Evolutionary conservation across 1,284 basidiomycete genomes (phyloP).

Genomic region (Pulchroboletus neoregius): DNA sequence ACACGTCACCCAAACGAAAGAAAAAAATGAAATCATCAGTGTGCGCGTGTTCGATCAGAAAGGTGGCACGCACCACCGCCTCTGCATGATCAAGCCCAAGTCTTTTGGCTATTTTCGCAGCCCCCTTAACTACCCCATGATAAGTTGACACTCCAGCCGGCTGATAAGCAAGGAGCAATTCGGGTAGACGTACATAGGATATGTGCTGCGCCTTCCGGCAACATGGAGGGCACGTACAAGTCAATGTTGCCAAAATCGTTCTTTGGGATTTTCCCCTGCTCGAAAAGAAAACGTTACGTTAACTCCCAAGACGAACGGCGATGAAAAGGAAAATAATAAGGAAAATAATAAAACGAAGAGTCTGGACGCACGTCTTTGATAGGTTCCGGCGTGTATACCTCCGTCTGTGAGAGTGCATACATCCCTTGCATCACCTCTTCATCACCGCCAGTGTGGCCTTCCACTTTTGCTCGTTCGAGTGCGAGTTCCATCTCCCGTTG

Average conservation of each 20-base stretch:
- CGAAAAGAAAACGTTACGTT: conserved; percentile 8
- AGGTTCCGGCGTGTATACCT: conserved; percentile 74
- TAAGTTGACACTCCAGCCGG: conserved; percentile 4
- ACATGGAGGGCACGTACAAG: conserved; percentile 92
- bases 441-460: conserved; percentile 36
- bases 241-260: conserved; percentile 98
- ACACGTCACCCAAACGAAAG: neutral
- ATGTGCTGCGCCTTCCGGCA: conserved; percentile 84
- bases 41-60: conserved; percentile 12
- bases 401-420: conserved; percentile 86
- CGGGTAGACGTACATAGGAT: conserved; percentile 69
- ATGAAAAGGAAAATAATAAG: neutral
- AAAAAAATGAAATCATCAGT: conserved; percentile 7
- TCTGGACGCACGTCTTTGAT: conserved; percentile 73
- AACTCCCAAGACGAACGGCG: conserved; percentile 9
- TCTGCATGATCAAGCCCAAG: conserved; percentile 90
- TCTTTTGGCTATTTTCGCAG: conserved; percentile 84
- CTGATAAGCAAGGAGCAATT: conserved; percentile 8
- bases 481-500: conserved; percentile 81
- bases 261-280: conserved; percentile 86
- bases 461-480: conserved; percentile 40
- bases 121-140: conserved; percentile 67
- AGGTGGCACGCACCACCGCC: conserved; percentile 66
- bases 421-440: conserved; percentile 81
- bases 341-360: conserved; percentile 15